These are phyloP conservation scores for Tephrocybe rancida DNA, from an alignment of 768 basidiomycete genomes.

Conservation along the genomic window DNA sequence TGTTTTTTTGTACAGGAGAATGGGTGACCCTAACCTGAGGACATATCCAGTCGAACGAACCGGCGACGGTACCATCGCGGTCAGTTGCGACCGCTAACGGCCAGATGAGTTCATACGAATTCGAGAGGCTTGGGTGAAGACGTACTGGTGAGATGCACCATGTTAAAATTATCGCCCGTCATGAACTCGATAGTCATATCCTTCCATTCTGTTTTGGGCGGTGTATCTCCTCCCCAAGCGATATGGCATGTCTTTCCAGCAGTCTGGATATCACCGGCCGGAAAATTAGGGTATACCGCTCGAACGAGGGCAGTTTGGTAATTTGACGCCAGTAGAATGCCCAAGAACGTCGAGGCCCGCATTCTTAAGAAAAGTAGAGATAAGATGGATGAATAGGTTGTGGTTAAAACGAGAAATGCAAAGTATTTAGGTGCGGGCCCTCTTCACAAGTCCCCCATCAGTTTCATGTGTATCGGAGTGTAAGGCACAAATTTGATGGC, in stretches of 20 bases:
- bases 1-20: not conserved
- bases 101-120: not conserved
- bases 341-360: constrained; percentile 1
- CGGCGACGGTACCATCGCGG: constrained; percentile 59
- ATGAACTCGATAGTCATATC: constrained; percentile 76
- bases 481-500: too few relatives aligned
- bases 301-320: constrained; percentile 34
- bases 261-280: constrained; percentile 61
- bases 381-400: too few relatives aligned
- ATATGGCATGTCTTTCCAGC: constrained; percentile 57
- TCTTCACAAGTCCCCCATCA: too few relatives aligned
- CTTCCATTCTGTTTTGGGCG: constrained; percentile 62
- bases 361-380: constrained; percentile 1
- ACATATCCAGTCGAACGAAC: constrained; percentile 58
- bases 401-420: too few relatives aligned
- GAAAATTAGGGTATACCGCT: constrained; percentile 60
- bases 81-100: constrained; percentile 58
- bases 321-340: constrained; percentile 20
- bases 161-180: constrained; percentile 72
- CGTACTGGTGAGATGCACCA: constrained; percentile 70
- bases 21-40: constrained; percentile 43
- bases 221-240: constrained; percentile 61
- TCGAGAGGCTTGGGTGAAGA: constrained; percentile 6
- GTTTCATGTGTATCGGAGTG: too few relatives aligned
- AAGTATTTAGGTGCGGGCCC: too few relatives aligned